Evolutionary conservation across 805 yeast species (phyloP).

Genomic region (Pichia thaimueangensis): DNA sequence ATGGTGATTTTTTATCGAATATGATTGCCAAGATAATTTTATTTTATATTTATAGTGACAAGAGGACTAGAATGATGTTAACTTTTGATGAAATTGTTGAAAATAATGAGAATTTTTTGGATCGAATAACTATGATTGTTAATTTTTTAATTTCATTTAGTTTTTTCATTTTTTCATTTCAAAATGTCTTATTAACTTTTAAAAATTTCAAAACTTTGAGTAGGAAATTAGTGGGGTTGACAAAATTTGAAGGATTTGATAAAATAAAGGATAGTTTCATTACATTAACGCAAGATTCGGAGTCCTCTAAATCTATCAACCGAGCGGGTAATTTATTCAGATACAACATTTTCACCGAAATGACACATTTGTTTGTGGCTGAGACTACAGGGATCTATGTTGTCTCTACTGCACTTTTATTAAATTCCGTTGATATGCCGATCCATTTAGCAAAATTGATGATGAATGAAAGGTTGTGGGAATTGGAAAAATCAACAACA

Average conservation of each 20-base stretch:
- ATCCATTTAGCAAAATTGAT: slow-evolving; percentile 34
- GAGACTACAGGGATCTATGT: slow-evolving; percentile 47
- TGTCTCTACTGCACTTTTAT: slow-evolving; percentile 44
- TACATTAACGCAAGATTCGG: neutral
- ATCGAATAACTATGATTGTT: slow-evolving; percentile 31
- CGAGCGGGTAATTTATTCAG: neutral
- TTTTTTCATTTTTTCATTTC: slow-evolving; percentile 55
- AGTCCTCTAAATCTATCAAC: neutral
- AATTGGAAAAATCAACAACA: neutral
- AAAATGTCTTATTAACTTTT: slow-evolving; percentile 57
- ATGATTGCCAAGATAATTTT: slow-evolving; percentile 38
- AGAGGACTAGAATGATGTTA: neutral
- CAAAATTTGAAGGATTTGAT: slow-evolving; percentile 1
- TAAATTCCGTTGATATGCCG: slow-evolving; percentile 42
- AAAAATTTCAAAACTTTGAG: slow-evolving; percentile 37
- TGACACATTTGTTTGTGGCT: slow-evolving; percentile 2
- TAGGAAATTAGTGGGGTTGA: slow-evolving; percentile 9
- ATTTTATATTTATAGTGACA: neutral
- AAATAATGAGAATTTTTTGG: slow-evolving; percentile 34
- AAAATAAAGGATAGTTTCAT: neutral
- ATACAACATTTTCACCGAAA: neutral
- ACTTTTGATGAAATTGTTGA: slow-evolving; percentile 22
- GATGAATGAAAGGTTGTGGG: slow-evolving; percentile 7
- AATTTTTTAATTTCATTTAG: slow-evolving; percentile 51
- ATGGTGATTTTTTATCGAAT: slow-evolving; percentile 35